Conservation (phyloP, 2,329 filamentous ascomycete genomes). For the Volutella citrinella region DNA sequence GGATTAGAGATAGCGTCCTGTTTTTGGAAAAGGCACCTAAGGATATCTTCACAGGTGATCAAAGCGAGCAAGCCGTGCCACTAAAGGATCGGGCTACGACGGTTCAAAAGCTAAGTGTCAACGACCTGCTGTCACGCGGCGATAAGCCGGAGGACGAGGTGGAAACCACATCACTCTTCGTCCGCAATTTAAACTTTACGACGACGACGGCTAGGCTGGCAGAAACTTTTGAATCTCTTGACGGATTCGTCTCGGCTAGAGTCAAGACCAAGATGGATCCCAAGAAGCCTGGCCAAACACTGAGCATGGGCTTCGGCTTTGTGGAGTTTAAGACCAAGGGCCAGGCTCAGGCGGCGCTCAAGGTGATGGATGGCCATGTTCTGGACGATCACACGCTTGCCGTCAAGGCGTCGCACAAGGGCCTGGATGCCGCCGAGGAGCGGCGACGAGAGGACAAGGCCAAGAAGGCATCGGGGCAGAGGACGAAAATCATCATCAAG, state of each 20-base stretch:
- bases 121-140: constrained; percentile 63
- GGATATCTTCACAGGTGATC: constrained; percentile 60
- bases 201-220: constrained; percentile 76
- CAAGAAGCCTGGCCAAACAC: constrained; percentile 81
- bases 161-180: constrained; percentile 78
- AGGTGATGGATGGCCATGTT: constrained; percentile 82
- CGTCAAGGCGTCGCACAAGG: constrained; percentile 84
- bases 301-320: constrained; percentile 98
- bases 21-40: constrained; percentile 93
- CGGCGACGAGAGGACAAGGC: constrained; percentile 76
- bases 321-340: constrained; percentile 78
- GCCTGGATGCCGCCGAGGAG: constrained; percentile 83
- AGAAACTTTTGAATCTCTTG: constrained; percentile 74
- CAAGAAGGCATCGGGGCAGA: constrained; percentile 72
- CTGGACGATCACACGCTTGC: constrained; percentile 85
- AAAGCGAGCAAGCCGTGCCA: constrained; percentile 26
- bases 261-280: constrained; percentile 93
- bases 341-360: constrained; percentile 75
- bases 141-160: constrained; percentile 51
- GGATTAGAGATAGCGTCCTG: constrained; percentile 85
- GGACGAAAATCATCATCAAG: constrained; percentile 96
- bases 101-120: constrained; percentile 62
- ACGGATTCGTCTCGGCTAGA: constrained; percentile 83
- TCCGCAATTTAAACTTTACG: constrained; percentile 90
- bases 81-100: constrained; percentile 37